Conservation (phyloP, 139 green algal species). For the Trebouxia sp. region DNA sequence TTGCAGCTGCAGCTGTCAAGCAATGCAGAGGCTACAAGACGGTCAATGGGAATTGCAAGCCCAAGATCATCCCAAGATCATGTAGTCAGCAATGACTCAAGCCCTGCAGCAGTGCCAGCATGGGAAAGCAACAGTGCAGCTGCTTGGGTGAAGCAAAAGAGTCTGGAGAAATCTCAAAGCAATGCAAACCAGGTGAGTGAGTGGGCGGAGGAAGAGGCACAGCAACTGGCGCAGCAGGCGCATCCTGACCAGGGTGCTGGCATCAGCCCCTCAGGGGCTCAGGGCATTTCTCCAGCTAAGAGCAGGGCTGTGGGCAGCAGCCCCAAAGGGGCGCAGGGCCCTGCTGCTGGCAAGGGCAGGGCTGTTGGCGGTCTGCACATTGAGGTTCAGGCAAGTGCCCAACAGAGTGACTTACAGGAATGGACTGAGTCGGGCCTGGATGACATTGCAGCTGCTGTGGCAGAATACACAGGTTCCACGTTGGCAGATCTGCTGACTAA, state of each 20-base stretch:
- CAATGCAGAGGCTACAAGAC: background rate
- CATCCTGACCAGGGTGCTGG: background rate
- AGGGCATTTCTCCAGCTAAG: too few species aligned
- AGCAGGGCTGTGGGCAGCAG: background rate
- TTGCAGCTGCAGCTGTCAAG: background rate
- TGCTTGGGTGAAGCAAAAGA: slow-evolving; percentile 20
- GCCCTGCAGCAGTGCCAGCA: background rate
- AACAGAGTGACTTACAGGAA: background rate
- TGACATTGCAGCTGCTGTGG: slow-evolving; percentile 17
- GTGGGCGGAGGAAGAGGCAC: background rate
- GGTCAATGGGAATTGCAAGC: background rate
- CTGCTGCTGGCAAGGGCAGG: background rate
- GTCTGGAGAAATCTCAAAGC: background rate
- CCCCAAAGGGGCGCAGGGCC: background rate
- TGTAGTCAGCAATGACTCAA: background rate
- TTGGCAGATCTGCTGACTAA: background rate
- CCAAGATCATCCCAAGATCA: too few species aligned
- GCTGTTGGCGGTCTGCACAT: background rate
- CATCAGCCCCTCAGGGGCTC: too few species aligned
- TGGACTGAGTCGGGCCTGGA: slow-evolving; percentile 12
- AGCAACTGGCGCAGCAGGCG: background rate
- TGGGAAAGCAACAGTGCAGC: slow-evolving; percentile 13
- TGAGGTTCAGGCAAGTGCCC: background rate
- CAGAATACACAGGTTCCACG: background rate
- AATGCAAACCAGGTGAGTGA: background rate